Conservation (phyloP, 73 alveolate species). For the Tetrahymena borealis region DNA sequence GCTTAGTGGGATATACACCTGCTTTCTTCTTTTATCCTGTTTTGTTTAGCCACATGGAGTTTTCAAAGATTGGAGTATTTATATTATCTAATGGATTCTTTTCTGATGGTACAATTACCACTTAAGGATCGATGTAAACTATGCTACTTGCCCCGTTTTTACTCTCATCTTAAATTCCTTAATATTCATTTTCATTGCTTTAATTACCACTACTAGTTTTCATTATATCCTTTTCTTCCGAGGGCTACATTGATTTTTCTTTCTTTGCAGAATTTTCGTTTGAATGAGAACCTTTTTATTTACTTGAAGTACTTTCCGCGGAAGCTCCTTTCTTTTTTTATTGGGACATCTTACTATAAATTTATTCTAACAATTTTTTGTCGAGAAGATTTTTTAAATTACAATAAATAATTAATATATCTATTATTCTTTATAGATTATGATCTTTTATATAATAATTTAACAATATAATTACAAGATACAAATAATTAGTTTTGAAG, state of each 20-base stretch:
- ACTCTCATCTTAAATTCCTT: background rate
- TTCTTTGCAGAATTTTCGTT: background rate
- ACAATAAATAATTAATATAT: too few species aligned
- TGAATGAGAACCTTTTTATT: background rate
- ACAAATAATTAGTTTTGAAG: too few species aligned
- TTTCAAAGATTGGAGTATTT: background rate
- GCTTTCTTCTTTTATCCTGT: slow-evolving; percentile 19
- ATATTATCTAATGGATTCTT: background rate
- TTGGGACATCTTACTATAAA: background rate
- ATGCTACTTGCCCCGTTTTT: background rate
- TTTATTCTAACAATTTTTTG: background rate
- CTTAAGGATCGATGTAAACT: background rate
- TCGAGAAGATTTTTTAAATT: too few species aligned
- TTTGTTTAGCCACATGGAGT: background rate
- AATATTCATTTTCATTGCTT: background rate
- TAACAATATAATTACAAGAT: too few species aligned
- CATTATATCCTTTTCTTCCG: background rate
- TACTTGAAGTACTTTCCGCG: background rate
- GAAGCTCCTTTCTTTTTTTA: background rate
- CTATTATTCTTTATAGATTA: too few species aligned
- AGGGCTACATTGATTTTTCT: background rate
- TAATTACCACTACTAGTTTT: background rate
- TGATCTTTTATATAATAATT: too few species aligned
- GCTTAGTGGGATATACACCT: slow-evolving; percentile 26
- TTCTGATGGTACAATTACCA: background rate